phyloP scores from a whole-genome alignment of 1,284 basidiomycete species.

The Tilletia walkeri region DNA sequence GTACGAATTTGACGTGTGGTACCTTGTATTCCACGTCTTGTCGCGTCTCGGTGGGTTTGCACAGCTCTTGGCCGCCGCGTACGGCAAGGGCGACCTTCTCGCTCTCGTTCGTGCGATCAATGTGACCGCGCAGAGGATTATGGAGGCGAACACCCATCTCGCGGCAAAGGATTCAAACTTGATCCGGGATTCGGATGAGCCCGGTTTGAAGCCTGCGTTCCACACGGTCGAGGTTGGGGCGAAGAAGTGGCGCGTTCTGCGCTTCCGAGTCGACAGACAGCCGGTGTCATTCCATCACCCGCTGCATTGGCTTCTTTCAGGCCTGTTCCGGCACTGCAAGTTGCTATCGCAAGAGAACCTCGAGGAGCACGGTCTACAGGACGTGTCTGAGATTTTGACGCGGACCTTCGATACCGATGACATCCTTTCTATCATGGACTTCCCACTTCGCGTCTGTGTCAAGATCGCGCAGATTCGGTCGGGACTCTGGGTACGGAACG shows the following conservation, averaged over 20 bases:
- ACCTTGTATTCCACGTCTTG: conserved; percentile 49
- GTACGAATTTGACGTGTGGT: conserved; percentile 54
- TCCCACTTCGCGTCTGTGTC: conserved; percentile 50
- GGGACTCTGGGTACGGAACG: conserved; percentile 96
- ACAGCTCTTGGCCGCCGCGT: conserved; percentile 50
- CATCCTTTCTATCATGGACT: conserved; percentile 43
- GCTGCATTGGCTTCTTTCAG: conserved; percentile 85
- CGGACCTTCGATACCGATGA: conserved; percentile 34
- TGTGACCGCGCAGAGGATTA: conserved; percentile 70
- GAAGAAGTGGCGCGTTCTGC: conserved; percentile 10
- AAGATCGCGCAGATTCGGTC: conserved; percentile 86
- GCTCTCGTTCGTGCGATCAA: conserved; percentile 70
- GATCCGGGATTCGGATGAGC: conserved; percentile 3
- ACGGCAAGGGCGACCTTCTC: conserved; percentile 59
- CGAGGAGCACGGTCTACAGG: conserved; percentile 19
- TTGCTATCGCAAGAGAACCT: conserved; percentile 15
- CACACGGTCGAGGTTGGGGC: conserved; percentile 62
- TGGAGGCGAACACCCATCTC: conserved; percentile 23
- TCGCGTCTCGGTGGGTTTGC: conserved; percentile 48
- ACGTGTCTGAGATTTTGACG: conserved; percentile 30
- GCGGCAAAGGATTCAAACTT: conserved; percentile 2
- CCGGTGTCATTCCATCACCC: conserved; percentile 84
- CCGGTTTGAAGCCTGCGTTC: conserved; percentile 18
- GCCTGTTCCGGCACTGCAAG: conserved; percentile 68
- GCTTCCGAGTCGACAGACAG: conserved; percentile 34